These are phyloP conservation scores for Agarophyton chilense DNA, from an alignment of 23 red algal genomes.

Conservation along the genomic window DNA sequence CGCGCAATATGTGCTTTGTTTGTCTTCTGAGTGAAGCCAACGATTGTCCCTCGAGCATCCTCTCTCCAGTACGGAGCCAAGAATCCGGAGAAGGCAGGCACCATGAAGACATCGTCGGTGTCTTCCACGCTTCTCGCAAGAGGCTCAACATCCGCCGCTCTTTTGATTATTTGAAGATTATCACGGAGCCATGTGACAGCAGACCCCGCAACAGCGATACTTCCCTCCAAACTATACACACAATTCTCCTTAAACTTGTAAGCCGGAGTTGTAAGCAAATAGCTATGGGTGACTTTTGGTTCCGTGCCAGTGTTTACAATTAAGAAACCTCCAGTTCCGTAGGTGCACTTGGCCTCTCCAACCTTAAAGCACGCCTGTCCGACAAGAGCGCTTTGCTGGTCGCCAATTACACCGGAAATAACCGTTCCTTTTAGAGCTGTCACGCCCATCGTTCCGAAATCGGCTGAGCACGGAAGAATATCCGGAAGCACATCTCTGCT, in stretches of 20 bases:
- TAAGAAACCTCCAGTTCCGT: conserved; percentile 93
- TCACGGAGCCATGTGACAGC: conserved; percentile 84
- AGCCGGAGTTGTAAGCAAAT: conserved; percentile 84
- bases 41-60: conserved; percentile 82
- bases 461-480: conserved; percentile 79
- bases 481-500: conserved; percentile 62
- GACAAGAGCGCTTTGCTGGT: conserved; percentile 92
- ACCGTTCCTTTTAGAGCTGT: conserved; percentile 68
- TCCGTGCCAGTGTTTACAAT: conserved; percentile 83
- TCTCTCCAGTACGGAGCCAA: conserved; percentile 89
- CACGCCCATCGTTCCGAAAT: conserved; percentile 61
- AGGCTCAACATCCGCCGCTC: conserved; percentile 62
- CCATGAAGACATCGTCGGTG: conserved; percentile 84
- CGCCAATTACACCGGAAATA: conserved; percentile 90
- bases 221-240: conserved; percentile 86
- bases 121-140: conserved; percentile 74
- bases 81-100: conserved; percentile 89
- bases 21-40: conserved; percentile 88
- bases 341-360: conserved; percentile 86
- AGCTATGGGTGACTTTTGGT: conserved; percentile 54
- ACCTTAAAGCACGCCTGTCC: conserved; percentile 81
- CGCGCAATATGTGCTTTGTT: conserved; percentile 83
- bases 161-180: conserved; percentile 75
- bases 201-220: conserved; percentile 79
- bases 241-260: conserved; percentile 74